A percentile compares a stretch with the other conserved stretches of the same genome.
Conservation (phyloP, 352 stramenopile species). For the Plasmopara halstedii region DNA sequence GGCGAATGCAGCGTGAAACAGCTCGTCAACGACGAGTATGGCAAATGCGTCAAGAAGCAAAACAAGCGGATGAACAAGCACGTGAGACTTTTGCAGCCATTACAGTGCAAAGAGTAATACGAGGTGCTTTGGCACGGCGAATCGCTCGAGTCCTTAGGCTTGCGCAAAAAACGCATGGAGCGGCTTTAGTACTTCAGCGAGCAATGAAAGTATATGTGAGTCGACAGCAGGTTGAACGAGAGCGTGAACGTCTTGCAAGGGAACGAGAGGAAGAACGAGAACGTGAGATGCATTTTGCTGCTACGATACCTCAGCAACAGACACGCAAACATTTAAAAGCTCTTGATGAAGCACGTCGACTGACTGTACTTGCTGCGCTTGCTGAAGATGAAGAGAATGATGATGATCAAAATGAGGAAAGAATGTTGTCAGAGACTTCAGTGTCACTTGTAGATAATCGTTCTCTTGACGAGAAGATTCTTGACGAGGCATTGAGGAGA, state of each 20-base stretch:
- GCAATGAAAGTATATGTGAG: constrained; percentile 25
- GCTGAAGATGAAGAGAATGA: constrained; percentile 14
- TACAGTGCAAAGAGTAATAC: constrained; percentile 31
- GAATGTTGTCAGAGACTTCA: not conserved
- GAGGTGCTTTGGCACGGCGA: constrained; percentile 28
- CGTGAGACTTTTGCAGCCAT: constrained; percentile 31
- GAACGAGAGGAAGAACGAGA: constrained; percentile 22
- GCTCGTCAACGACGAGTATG: constrained; percentile 39
- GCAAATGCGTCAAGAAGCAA: constrained; percentile 38
- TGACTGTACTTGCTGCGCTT: constrained; percentile 10
- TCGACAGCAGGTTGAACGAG: constrained; percentile 15
- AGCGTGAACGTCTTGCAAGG: constrained; percentile 16
- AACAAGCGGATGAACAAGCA: constrained; percentile 34
- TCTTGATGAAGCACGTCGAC: constrained; percentile 10
- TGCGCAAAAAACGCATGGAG: constrained; percentile 10
- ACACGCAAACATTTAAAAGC: constrained; percentile 21
- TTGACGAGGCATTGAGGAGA: constrained; percentile 13
- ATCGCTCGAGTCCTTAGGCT: constrained; percentile 7
- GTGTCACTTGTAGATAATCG: not conserved
- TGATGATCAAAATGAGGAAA: constrained; percentile 5
- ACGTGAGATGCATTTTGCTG: constrained; percentile 28
- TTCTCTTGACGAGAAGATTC: constrained; percentile 7
- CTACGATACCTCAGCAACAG: constrained; percentile 40
- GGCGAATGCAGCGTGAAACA: constrained; percentile 32
- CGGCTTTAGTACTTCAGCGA: constrained; percentile 28